Base-by-base conservation (phyloP, 2,329 filamentous ascomycete genomes). In the Sphaerulina musiva region DNA sequence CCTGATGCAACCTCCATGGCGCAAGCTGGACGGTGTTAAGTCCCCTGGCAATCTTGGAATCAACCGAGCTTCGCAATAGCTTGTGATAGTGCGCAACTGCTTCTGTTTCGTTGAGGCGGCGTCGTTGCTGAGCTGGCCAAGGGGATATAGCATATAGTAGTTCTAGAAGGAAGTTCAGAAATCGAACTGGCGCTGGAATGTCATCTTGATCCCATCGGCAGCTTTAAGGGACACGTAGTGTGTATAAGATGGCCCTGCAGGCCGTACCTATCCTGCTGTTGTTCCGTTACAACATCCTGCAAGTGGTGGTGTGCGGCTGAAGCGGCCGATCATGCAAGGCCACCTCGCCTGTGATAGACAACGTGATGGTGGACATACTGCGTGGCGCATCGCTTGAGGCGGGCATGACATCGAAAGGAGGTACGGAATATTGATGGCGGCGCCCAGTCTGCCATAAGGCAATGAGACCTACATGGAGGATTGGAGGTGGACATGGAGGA, bases 221-320 rank as follows among this genome's bases (percentile, higher is more conserved):
- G 34, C 34, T 1, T 36, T 1, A 6, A 36, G 12, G 4, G 10
- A 10, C 34, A 4, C 34, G 3, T n/a, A 36, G 4, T 4, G 34
- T 17, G 11, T 42, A 42, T 2, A 42, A 42, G 17, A 29, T 29
- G 5, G 26, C 26, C 26, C 26, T 29, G 26, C 26, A 6, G 26
- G 26, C 5, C 26, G 26, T 29, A 42, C n/a, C 23, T 17, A 17
- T n/a, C 4, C 14, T 42, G 40, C 40, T 42, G 14, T 6, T 42
- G 6, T 6, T 42, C 20, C 40, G n/a, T 8, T n/a, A n/a, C 5
- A 7, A 23, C 3, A 9, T 42, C 14, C 40, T 42, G 29, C 29
- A 26, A 49, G 38, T 38, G 20, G 42, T 31, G 40, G 48, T 45
- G 40, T 51, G 48, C 48, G 48, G 48, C 48, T 51, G 48, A 51